Evolutionary conservation across 345 rosid species (phyloP), one percentile per base, ranked within the genome.

Genomic region (Syzygium aqueum): DNA sequence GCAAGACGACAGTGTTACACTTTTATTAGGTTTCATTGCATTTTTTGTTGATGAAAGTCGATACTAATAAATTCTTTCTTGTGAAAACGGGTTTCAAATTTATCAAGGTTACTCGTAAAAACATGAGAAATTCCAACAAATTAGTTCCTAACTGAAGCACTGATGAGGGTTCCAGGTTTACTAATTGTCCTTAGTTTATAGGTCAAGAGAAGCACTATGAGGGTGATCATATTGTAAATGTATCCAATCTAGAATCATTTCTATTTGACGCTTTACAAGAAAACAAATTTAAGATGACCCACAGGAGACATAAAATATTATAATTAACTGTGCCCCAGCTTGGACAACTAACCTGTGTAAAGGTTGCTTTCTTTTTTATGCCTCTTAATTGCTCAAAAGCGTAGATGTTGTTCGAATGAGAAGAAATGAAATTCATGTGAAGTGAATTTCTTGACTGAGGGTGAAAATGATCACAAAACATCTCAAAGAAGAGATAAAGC

Each of bases 401-500:
- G 85, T 95, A 92, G 86, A 95, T 86, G 85, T 93, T 95, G 89
- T 96, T 96, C 40, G 99, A 95, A 88, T 96, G 99, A 8, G 98
- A 94, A 83, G 99, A 94, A 89, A 96, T 94, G 90, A 95, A 96
- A 89, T 94, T 95, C 96, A 93, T 89, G 90, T 95, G 86, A 87
- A 93, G 86, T 19, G 93, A 93, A 89, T 91, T 91, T 90, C 94
- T 91, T 88, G 98, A 93, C 78, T 92, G 91, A 22, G 94, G 93
- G 25, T 91, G 92, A 91, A 97, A 97, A 88, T 95, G 97, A 89
- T 97, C 97, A 67, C 94, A 92, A 88, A 92, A 96, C 87, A 92
- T 94, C 93, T 97, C 99, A 90, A 95, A 95, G 91, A 97, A 92
- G 77, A 90, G 92, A 91, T 93, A 96, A 80, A 97, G 94, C 88